A percentile compares a stretch with the other conserved stretches of the same genome.
Conservation (phyloP, 192 early-diverging fungal genomes). For the Diversispora epigaea region DNA sequence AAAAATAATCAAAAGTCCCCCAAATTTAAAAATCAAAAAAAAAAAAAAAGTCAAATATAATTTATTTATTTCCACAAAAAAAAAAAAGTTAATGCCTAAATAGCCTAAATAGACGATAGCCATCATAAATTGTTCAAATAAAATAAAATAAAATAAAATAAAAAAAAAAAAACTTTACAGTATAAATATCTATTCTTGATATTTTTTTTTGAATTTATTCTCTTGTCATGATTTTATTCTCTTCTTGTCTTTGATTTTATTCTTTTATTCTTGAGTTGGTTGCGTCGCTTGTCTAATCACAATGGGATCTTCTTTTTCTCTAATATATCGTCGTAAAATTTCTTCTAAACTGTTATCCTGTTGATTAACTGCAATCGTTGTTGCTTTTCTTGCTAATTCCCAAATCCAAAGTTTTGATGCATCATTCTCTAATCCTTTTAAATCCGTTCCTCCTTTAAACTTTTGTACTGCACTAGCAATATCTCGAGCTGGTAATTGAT, state of each 20-base stretch:
- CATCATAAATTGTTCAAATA: too few species aligned
- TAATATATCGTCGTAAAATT: slow-evolving; percentile 27
- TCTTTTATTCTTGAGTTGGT: neutral
- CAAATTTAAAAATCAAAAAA: too few species aligned
- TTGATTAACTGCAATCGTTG: slow-evolving; percentile 24
- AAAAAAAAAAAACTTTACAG: too few species aligned
- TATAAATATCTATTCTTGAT: too few species aligned
- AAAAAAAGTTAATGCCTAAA: too few species aligned
- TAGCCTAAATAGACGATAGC: too few species aligned
- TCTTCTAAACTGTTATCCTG: slow-evolving; percentile 26
- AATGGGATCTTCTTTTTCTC: slow-evolving; percentile 25
- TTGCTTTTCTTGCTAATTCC: slow-evolving; percentile 30
- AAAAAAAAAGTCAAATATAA: too few species aligned
- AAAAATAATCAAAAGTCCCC: too few species aligned
- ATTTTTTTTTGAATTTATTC: neutral
- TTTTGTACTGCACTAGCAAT: slow-evolving; percentile 28
- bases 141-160: too few species aligned
- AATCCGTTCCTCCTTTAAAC: slow-evolving; percentile 18
- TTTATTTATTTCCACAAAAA: too few species aligned
- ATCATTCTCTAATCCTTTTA: slow-evolving; percentile 32
- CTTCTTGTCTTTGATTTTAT: neutral
- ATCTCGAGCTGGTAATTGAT: slow-evolving; percentile 26
- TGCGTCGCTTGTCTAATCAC: neutral
- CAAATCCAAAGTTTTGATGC: slow-evolving; percentile 30
- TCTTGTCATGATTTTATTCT: neutral